phyloP scores from a whole-genome alignment of 2,329 filamentous ascomycete genomes.

The Calonectria pauciramosa region DNA sequence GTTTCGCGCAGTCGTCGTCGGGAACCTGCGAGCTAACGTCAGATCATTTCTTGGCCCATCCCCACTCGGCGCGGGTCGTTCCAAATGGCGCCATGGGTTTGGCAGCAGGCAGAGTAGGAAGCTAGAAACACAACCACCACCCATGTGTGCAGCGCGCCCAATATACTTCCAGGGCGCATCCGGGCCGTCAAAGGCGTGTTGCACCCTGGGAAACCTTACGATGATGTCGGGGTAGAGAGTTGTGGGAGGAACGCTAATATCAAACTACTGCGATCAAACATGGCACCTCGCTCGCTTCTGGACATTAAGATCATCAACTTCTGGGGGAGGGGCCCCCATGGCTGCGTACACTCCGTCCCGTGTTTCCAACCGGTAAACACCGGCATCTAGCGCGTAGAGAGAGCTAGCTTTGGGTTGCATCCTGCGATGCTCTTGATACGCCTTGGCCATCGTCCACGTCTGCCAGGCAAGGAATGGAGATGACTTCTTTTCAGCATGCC shows the following conservation, averaged over 20 bases:
- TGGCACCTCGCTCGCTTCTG: not conserved
- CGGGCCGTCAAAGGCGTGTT: not conserved
- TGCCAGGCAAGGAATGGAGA: not conserved
- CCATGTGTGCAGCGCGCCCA: not conserved
- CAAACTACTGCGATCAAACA: not conserved
- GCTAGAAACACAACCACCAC: not conserved
- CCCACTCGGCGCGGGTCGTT: slow-evolving; percentile 3
- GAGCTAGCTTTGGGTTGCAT: not conserved
- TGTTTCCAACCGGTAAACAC: slow-evolving; percentile 2
- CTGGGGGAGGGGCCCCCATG: not conserved
- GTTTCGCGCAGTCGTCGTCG: not conserved
- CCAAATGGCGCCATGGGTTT: not conserved
- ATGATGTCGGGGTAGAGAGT: not conserved
- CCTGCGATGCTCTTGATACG: not conserved
- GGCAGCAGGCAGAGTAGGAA: not conserved
- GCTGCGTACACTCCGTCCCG: not conserved
- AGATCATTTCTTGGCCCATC: slow-evolving; percentile 10
- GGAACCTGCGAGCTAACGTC: slow-evolving; percentile 2
- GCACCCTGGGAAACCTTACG: not conserved
- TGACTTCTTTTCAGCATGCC: not conserved
- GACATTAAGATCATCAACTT: slow-evolving; percentile 6
- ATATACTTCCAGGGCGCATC: not conserved
- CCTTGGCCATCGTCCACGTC: not conserved
- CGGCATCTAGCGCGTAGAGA: not conserved
- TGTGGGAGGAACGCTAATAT: not conserved